These are phyloP conservation scores for Collybia nuda DNA, from an alignment of 768 basidiomycete species.

Conservation along the genomic window DNA sequence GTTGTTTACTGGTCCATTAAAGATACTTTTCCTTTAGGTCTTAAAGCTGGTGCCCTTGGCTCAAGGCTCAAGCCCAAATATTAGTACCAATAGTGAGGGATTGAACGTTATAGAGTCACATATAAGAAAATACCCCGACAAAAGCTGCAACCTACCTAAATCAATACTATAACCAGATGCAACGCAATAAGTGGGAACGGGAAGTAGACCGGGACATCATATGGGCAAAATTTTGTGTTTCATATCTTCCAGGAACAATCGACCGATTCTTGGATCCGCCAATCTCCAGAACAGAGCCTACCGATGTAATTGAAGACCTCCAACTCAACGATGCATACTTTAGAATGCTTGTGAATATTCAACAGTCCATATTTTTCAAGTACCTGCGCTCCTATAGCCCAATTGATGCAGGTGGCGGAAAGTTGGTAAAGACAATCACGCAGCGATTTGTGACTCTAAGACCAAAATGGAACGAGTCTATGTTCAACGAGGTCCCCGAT, in stretches of 20 bases:
- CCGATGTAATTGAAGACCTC: slow-evolving; percentile 13
- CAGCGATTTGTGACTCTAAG: slow-evolving; percentile 19
- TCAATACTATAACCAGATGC: neutral
- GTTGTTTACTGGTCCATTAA: no score
- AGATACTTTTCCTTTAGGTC: no score
- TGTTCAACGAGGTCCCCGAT: neutral
- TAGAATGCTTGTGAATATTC: slow-evolving; percentile 19
- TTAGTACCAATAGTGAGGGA: no score
- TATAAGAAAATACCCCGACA: no score
- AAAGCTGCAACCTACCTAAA: neutral
- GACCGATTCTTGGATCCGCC: slow-evolving; percentile 19
- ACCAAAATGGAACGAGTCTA: slow-evolving; percentile 16
- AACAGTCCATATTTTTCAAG: slow-evolving; percentile 27
- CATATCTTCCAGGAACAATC: slow-evolving; percentile 22
- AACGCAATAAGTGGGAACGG: slow-evolving; percentile 1
- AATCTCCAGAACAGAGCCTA: slow-evolving; percentile 2
- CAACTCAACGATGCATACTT: slow-evolving; percentile 22
- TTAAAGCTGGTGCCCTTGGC: no score
- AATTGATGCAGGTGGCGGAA: slow-evolving; percentile 18
- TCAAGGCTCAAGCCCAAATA: no score
- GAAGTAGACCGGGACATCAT: slow-evolving; percentile 20
- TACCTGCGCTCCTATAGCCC: slow-evolving; percentile 19
- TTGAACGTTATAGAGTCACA: no score
- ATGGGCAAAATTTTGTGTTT: slow-evolving; percentile 22
- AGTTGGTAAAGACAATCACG: slow-evolving; percentile 17